Conservation (phyloP, 805 yeast species). For the Schwanniomyces pseudopolymorphus region DNA sequence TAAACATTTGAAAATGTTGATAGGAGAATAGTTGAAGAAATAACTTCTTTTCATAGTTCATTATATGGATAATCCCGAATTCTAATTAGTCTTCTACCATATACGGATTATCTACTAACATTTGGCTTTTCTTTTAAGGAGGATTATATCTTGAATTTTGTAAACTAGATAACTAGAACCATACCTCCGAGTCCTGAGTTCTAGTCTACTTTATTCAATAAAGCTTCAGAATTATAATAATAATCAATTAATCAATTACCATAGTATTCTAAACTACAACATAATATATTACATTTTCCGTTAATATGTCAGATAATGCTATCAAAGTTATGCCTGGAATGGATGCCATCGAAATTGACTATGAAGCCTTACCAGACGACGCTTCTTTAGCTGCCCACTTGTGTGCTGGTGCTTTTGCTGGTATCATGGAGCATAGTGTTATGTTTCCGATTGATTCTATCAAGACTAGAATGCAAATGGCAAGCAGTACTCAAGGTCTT, state of each 20-base stretch:
- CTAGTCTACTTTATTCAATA: neutral
- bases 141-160: neutral
- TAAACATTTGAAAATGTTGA: neutral
- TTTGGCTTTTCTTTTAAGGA: neutral
- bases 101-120: neutral
- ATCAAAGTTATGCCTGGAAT: slow-evolving; percentile 18
- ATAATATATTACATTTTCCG: neutral
- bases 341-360: slow-evolving; percentile 65
- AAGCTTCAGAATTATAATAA: too few species aligned
- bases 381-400: slow-evolving; percentile 82
- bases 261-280: neutral
- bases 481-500: slow-evolving; percentile 15
- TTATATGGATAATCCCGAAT: neutral
- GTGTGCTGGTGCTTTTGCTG: slow-evolving; percentile 97
- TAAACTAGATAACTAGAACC: neutral
- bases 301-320: neutral
- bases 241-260: too few species aligned
- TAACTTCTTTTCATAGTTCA: neutral
- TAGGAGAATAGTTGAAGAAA: neutral
- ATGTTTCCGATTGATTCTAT: slow-evolving; percentile 97
- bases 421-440: slow-evolving; percentile 96
- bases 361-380: slow-evolving; percentile 86
- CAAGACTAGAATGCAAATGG: slow-evolving; percentile 90
- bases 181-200: neutral
- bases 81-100: neutral